Evolutionary conservation across 805 yeast genomes (phyloP).

Genomic region (Kluyveromyces siamensis): DNA sequence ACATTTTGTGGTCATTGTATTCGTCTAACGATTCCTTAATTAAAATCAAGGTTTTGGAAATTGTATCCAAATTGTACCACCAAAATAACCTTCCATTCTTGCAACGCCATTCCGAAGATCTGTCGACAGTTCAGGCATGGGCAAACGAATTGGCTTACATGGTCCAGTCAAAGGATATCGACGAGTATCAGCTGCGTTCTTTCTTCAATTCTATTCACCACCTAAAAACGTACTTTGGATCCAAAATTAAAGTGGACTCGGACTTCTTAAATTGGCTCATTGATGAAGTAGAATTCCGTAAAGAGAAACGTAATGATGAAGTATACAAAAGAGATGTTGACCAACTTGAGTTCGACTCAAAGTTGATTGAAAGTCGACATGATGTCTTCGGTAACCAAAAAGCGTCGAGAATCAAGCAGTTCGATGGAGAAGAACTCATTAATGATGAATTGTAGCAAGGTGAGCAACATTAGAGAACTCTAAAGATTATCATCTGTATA

Average conservation of each 20-base stretch:
- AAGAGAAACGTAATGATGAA: constrained; percentile 15
- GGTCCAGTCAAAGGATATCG: constrained; percentile 20
- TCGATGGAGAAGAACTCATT: constrained; percentile 32
- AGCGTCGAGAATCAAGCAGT: constrained; percentile 51
- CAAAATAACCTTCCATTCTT: constrained; percentile 3
- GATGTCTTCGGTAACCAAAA: constrained; percentile 68
- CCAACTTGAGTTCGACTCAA: constrained; percentile 30
- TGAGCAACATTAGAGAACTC: background rate
- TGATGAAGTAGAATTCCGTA: constrained; percentile 32
- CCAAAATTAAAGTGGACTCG: constrained; percentile 27
- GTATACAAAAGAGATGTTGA: constrained; percentile 24
- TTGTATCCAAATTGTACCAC: constrained; percentile 16
- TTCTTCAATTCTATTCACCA: constrained; percentile 33
- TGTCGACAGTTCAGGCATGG: constrained; percentile 18
- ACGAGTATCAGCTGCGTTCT: constrained; percentile 34
- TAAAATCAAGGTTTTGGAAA: constrained; percentile 22
- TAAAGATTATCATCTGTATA: background rate
- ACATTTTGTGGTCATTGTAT: constrained; percentile 13
- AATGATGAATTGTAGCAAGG: background rate
- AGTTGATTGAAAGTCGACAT: constrained; percentile 45
- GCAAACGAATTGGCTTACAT: constrained; percentile 17
- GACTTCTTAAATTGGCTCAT: constrained; percentile 60
- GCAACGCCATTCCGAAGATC: background rate
- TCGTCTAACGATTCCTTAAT: constrained; percentile 15
- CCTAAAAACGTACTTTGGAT: constrained; percentile 25